Evolutionary conservation across 2,329 filamentous ascomycete species (phyloP), one percentile per base, ranked within the genome.

Genomic region (Venturia oleaginea): DNA sequence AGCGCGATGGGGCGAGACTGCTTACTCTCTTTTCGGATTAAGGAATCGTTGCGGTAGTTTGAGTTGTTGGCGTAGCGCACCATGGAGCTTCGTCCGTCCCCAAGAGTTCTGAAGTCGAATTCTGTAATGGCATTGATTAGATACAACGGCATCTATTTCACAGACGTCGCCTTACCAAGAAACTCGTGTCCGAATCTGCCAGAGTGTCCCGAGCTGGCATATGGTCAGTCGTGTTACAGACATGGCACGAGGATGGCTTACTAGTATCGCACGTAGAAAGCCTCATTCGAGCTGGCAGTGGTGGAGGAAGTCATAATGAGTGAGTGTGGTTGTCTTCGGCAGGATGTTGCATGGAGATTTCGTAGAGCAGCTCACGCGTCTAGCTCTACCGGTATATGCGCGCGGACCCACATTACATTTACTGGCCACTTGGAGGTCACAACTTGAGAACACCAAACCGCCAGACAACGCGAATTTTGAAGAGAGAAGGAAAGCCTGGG

Each of bases 11-110:
- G 3, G 62, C n/a, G 48, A 17, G n/a, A n/a, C 1, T 13, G 77
- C 92, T 70, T 81, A 97, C 94, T 99, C 81, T 99, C 94, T 92
- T 99, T 99, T 69, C 94, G 89, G 74, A 99, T 99, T 70, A 99
- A 81, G 68, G 92, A 97, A 76, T 99, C 94, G 78, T 99, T 99
- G 73, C 94, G 88, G 79, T 99, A 99, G 79, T 99, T 99, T 65
- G 93, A 97, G 78, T 99, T 99, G 83, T 99, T 99, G 68, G 94
- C 94, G 79, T 99, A 99, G 77, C 94, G 88, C 38, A 93, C 92
- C 62, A 94, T 90, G 8, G 94, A 94, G 74, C 92, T 97, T 67
- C 91, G 86, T 62, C 94, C 94, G 75, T 99, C 94, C 64, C 91
- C 91, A 57, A 97, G 85, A 30, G 92, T 91, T 64, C 93, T 86